phyloP scores from a whole-genome alignment of 495 filamentous ascomycete species.

The Rhizodiscina lignyota region DNA sequence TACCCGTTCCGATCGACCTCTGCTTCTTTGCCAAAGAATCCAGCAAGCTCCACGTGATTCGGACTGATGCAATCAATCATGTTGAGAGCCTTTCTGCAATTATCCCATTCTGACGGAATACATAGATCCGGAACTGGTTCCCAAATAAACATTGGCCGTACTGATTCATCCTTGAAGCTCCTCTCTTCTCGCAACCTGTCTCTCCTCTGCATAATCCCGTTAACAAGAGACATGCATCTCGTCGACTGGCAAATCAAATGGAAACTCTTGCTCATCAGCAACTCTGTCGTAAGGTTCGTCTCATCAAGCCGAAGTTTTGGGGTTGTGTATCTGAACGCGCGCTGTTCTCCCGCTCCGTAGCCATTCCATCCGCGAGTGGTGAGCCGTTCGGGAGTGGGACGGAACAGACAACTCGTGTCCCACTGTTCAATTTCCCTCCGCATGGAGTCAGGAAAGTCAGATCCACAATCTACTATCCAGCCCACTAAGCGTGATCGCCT shows the following conservation, averaged over 20 bases:
- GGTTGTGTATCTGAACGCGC: constrained; percentile 74
- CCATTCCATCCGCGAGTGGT: constrained; percentile 90
- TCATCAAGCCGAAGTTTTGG: constrained; percentile 66
- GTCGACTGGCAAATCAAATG: constrained; percentile 74
- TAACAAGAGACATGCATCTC: constrained; percentile 59
- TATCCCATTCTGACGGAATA: constrained; percentile 53
- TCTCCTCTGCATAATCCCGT: constrained; percentile 36
- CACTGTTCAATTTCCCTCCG: constrained; percentile 47
- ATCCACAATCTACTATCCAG: constrained; percentile 82
- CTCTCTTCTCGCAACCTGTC: constrained; percentile 20
- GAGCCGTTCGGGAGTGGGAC: constrained; percentile 44
- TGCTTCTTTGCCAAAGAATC: constrained; percentile 49
- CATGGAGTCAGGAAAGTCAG: constrained; percentile 61
- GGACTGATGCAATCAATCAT: constrained; percentile 74
- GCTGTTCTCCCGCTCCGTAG: constrained; percentile 40
- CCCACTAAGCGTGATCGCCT: constrained; percentile 42
- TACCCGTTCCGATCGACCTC: constrained; percentile 27
- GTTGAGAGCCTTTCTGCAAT: constrained; percentile 51
- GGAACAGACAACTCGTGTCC: constrained; percentile 53
- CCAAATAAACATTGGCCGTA: constrained; percentile 69
- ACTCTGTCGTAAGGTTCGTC: constrained; percentile 32
- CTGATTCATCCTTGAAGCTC: constrained; percentile 12
- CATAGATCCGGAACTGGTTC: constrained; percentile 88
- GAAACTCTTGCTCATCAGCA: constrained; percentile 57
- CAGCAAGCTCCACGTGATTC: constrained; percentile 71